Evolutionary conservation across 1,284 basidiomycete genomes (phyloP).

Genomic region (Leccinum griseonigrum): DNA sequence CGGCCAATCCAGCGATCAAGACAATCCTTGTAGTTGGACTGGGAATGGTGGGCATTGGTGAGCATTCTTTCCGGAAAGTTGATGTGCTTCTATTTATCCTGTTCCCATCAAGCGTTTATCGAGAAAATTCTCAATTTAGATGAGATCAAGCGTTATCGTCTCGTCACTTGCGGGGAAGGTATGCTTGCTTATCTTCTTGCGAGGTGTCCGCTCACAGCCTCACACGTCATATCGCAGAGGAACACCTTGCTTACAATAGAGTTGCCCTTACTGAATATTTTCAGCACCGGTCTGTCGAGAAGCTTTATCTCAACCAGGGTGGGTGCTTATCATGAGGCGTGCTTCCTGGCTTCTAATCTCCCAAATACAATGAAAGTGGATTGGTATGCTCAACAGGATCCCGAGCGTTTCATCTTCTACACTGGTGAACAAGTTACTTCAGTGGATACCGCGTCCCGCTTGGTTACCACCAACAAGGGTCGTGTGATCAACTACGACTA

Average conservation of each 20-base stretch:
- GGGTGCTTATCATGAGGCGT: conserved; percentile 8
- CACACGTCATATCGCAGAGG: conserved; percentile 12
- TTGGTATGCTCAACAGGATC: conserved; percentile 63
- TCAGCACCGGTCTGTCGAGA: conserved; percentile 59
- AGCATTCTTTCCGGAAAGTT: neutral
- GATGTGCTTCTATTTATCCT: neutral
- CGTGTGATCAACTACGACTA: conserved; percentile 56
- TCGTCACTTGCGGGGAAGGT: conserved; percentile 48
- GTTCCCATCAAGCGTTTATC: neutral
- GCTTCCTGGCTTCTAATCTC: neutral
- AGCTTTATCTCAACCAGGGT: conserved; percentile 63
- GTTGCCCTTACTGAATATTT: conserved; percentile 67
- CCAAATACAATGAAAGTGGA: conserved; percentile 28
- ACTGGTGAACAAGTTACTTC: conserved; percentile 52
- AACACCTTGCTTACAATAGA: conserved; percentile 44
- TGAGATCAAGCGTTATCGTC: neutral
- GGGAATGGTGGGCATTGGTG: neutral
- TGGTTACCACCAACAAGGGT: conserved; percentile 47
- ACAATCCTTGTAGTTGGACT: neutral
- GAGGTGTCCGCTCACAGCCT: neutral
- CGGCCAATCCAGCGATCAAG: neutral
- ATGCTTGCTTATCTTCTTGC: neutral
- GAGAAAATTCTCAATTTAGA: neutral
- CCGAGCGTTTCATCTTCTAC: conserved; percentile 51
- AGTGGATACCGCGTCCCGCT: conserved; percentile 45